Conservation (phyloP, 73 alveolate genomes). For the Loxodes magnus region DNA sequence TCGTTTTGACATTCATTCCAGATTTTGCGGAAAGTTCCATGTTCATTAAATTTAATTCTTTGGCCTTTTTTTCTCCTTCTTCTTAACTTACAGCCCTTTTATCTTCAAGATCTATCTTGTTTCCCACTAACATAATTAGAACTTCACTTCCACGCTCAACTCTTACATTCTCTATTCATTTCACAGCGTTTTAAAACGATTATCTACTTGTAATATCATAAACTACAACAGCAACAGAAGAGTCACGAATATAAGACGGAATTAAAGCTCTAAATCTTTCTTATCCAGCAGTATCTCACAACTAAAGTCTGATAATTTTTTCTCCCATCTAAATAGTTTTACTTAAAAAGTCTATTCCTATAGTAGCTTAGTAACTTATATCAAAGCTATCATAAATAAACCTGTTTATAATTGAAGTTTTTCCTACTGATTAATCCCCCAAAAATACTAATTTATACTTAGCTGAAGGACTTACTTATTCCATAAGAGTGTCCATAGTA, state of each 20-base stretch:
- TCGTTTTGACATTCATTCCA: slow-evolving; percentile 50
- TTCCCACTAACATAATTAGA: slow-evolving; percentile 58
- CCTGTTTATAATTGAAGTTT: slow-evolving; percentile 52
- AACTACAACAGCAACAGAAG: slow-evolving; percentile 63
- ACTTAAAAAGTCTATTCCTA: slow-evolving; percentile 27
- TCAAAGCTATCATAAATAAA: slow-evolving; percentile 60
- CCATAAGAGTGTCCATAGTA: no score
- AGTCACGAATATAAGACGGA: slow-evolving; percentile 59
- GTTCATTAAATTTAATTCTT: slow-evolving; percentile 57
- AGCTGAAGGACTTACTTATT: slow-evolving; percentile 33
- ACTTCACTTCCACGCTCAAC: slow-evolving; percentile 63
- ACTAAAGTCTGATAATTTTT: slow-evolving; percentile 29
- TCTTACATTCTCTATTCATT: slow-evolving; percentile 76
- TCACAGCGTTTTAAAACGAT: slow-evolving; percentile 13
- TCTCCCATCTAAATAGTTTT: slow-evolving; percentile 38
- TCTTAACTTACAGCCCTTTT: slow-evolving; percentile 28
- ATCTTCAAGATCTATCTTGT: slow-evolving; percentile 57
- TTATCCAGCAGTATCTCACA: slow-evolving; percentile 74
- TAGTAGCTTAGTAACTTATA: slow-evolving; percentile 51
- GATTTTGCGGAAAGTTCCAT: slow-evolving; percentile 66
- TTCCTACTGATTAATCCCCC: slow-evolving; percentile 66
- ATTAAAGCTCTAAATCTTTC: slow-evolving; percentile 55
- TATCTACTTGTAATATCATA: slow-evolving; percentile 45
- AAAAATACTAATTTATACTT: slow-evolving; percentile 54
- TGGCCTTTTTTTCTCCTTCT: slow-evolving; percentile 60